These are phyloP conservation scores for Mycosphaerella sp. DNA, from an alignment of 2,329 filamentous ascomycete species.

Conservation along the genomic window DNA sequence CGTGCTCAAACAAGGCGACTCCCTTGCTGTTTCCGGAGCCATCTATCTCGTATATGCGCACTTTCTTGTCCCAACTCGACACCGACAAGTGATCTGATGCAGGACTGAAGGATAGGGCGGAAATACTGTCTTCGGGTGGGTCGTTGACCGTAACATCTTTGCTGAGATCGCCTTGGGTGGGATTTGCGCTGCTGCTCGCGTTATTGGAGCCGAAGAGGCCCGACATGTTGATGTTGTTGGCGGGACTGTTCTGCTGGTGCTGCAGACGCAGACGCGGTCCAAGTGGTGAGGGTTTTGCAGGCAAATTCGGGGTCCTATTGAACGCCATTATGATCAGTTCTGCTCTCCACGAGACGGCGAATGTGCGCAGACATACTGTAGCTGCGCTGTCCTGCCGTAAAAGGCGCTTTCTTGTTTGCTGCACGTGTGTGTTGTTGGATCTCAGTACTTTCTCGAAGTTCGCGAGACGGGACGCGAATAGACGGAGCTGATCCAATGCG, in stretches of 20 bases:
- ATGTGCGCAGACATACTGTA: too few relatives aligned
- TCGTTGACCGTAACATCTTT: constrained; percentile 75
- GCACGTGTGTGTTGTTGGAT: too few relatives aligned
- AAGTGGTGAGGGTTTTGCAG: neutral
- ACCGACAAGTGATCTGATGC: constrained; percentile 77
- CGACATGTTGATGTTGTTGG: constrained; percentile 11
- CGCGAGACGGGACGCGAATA: too few relatives aligned
- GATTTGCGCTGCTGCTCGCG: constrained; percentile 50
- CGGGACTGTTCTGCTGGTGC: neutral
- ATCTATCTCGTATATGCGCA: constrained; percentile 91
- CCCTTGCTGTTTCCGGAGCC: constrained; percentile 71
- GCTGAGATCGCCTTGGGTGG: constrained; percentile 82
- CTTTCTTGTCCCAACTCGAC: constrained; percentile 95
- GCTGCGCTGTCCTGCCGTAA: too few relatives aligned
- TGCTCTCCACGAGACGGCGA: too few relatives aligned
- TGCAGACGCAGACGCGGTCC: neutral
- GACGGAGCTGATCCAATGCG: too few relatives aligned
- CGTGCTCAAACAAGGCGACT: constrained; percentile 79
- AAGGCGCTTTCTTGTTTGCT: too few relatives aligned
- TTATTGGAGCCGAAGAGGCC: constrained; percentile 44
- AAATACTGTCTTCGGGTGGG: constrained; percentile 83
- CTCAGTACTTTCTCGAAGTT: too few relatives aligned
- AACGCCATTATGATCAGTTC: too few relatives aligned
- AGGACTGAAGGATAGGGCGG: constrained; percentile 76
- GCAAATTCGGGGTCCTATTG: neutral